Evolutionary conservation across 345 rosid species (phyloP), one percentile per base, ranked within the genome.

Genomic region (Mangifera indica): DNA sequence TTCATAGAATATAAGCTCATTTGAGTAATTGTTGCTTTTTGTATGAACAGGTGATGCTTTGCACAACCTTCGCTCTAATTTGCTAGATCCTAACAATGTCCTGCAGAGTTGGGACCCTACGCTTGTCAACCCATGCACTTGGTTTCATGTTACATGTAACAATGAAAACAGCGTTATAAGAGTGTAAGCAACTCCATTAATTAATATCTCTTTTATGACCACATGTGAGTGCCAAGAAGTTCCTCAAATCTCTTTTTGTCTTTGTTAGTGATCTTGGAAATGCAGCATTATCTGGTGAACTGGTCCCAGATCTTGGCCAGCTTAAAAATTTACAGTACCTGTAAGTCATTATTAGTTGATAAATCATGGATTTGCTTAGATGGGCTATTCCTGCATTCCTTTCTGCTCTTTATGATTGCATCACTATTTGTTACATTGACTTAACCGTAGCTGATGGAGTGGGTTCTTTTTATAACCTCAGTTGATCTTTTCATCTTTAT

Each of bases 121-220:
- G 13, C 77, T 74, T 63, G 77, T 54, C n/a, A 82, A 68, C 62
- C 83, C 83, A 7, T 82, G 85, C 63, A 79, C 83, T 4, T 82
- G 85, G 85, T 82, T 79, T 74, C 85, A 82, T 61, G 74, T 82
- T 46, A 82, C 85, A 18, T 79, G 85, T 60, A 74, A 79, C 77
- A 65, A 74, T 56, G 83, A 77, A 46, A 79, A 72, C 76, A 82
- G 85, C 60, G 85, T 82, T 37, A 72, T 42, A 53, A 74, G 85
- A 79, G 79, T 82, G 85, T 82, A 72, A 79, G 80, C 59, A 21
- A 52, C 60, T 48, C 21, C 11, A 14, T 71, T 8, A 40, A 37
- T 45, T 40, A 20, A 24, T 7, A 5, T 45, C 10, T 9, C 40
- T 18, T 58, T 44, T 54, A 15, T 60, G 54, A 45, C 29, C 11